phyloP scores from a whole-genome alignment of 306 rosid species.

The Arachis stenosperma region DNA sequence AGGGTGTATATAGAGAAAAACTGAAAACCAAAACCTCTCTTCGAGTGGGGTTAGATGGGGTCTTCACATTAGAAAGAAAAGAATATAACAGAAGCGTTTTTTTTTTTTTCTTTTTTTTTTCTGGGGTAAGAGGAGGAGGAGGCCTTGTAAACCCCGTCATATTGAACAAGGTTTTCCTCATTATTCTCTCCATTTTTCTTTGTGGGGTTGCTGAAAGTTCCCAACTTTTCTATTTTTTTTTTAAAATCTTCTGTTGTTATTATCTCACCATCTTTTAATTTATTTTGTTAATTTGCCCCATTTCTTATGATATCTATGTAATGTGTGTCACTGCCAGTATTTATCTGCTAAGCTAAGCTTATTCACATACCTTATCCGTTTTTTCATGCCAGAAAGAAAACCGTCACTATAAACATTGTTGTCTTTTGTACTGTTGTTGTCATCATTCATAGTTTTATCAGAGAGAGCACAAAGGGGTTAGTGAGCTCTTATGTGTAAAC shows the following conservation, averaged over 20 bases:
- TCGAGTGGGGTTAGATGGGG: neutral
- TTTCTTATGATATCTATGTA: slow-evolving; percentile 51
- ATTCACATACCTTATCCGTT: slow-evolving; percentile 44
- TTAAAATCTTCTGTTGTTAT: slow-evolving; percentile 6
- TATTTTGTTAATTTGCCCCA: neutral
- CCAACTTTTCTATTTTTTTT: slow-evolving; percentile 33
- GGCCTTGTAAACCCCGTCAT: slow-evolving; percentile 68
- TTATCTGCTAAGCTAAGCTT: slow-evolving; percentile 12
- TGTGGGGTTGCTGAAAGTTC: slow-evolving; percentile 39
- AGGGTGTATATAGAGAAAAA: slow-evolving; percentile 36
- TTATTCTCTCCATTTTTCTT: slow-evolving; percentile 50
- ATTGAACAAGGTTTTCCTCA: slow-evolving; percentile 69
- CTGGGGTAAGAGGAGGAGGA: neutral
- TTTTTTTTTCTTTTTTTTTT: too few relatives aligned
- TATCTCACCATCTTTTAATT: slow-evolving; percentile 7
- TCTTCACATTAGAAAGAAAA: too few relatives aligned
- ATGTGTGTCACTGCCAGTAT: slow-evolving; percentile 38
- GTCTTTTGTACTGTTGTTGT: slow-evolving; percentile 44
- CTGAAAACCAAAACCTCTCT: slow-evolving; percentile 4
- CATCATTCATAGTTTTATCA: slow-evolving; percentile 62
- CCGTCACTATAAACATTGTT: slow-evolving; percentile 40
- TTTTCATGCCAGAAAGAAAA: slow-evolving; percentile 32
- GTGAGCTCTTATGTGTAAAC: slow-evolving; percentile 43
- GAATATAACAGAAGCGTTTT: too few relatives aligned
- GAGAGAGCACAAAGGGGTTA: slow-evolving; percentile 40